phyloP scores from a whole-genome alignment of 805 yeast species.

The Sugiyamaella qingdaonensis region DNA sequence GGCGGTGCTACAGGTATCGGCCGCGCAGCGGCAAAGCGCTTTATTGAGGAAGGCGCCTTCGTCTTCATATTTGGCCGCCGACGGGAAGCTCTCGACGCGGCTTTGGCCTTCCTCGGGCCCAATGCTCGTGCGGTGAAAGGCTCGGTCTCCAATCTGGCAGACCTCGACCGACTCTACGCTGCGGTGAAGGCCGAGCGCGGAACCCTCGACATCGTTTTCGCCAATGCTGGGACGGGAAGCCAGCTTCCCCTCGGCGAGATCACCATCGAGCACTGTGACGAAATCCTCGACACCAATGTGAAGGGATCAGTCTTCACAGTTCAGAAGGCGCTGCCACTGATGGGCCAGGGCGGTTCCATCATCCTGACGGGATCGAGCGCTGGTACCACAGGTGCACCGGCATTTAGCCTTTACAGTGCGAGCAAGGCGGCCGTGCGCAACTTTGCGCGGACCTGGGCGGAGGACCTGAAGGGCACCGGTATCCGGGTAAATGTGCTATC shows the following conservation, averaged over 20 bases:
- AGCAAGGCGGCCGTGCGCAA: not conserved
- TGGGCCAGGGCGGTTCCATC: not conserved
- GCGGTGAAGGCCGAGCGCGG: not conserved
- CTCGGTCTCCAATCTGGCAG: not conserved
- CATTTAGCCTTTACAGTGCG: not conserved
- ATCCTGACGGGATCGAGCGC: not conserved
- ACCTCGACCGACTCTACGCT: not conserved
- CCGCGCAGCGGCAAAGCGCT: not conserved
- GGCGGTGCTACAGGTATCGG: constrained; percentile 2
- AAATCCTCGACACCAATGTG: not conserved
- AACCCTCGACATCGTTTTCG: not conserved
- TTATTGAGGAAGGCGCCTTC: not conserved
- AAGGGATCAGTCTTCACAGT: not conserved
- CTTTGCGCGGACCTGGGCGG: constrained; percentile 2
- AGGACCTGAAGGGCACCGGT: not conserved
- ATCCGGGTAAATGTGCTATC: constrained; percentile 1
- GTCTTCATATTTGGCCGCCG: constrained; percentile 1
- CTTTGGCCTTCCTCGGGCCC: not conserved
- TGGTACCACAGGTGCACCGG: not conserved
- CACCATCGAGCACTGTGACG: not conserved
- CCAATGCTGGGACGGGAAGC: not conserved
- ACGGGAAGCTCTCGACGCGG: not conserved
- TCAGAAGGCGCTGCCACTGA: not conserved
- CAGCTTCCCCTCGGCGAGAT: not conserved
- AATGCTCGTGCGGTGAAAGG: not conserved